phyloP scores from a whole-genome alignment of 345 rosid species.

The Limnanthes douglasii region DNA sequence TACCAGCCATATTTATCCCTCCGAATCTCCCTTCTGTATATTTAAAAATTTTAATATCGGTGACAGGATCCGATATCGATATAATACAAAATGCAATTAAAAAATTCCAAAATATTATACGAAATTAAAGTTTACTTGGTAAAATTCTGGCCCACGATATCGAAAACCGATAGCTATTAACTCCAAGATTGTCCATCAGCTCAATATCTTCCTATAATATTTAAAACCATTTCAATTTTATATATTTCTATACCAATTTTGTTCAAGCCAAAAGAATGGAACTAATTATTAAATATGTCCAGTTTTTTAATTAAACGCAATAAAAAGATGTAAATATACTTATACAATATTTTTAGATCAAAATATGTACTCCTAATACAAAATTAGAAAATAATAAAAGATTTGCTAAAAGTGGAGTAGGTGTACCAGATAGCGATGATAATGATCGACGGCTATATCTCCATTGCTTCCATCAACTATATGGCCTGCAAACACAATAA shows the following conservation, averaged over 20 bases:
- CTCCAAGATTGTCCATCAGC: constrained; percentile 29
- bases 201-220: constrained; percentile 14
- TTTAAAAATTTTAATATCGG: not conserved
- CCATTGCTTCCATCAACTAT: constrained; percentile 52
- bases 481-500: constrained; percentile 18
- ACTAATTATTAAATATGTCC: not conserved
- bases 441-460: constrained; percentile 54
- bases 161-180: constrained; percentile 58
- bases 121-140: constrained; percentile 35
- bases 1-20: constrained; percentile 38
- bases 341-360: not conserved
- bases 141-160: constrained; percentile 75
- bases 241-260: not conserved
- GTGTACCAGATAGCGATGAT: constrained; percentile 42
- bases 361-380: not conserved
- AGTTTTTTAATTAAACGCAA: not conserved
- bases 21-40: constrained; percentile 59
- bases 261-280: not conserved
- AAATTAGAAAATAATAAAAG: too few species aligned
- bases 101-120: not conserved
- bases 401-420: not conserved
- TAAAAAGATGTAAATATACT: not conserved
- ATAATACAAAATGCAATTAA: not conserved
- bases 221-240: not conserved
- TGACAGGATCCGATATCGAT: too few species aligned